Evolutionary conservation across 495 filamentous ascomycete species (phyloP), one percentile per base, ranked within the genome.

Genomic region (Chaetomium tenue): DNA sequence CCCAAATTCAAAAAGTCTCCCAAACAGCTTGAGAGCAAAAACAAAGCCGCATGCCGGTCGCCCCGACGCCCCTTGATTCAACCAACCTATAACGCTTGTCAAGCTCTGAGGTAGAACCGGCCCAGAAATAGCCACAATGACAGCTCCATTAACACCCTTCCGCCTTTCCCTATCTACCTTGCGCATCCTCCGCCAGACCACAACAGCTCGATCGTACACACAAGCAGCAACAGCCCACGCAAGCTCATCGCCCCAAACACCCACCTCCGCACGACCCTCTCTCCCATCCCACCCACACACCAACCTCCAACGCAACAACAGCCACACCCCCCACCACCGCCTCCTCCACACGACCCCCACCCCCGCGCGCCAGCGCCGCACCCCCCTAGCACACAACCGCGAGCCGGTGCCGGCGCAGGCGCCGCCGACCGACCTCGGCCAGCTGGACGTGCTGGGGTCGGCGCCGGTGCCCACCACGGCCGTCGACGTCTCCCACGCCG

Each of bases 371-470:
- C 23, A 5, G 0, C 25, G 44, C 15, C 33, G n/a, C 56, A 39
- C 22, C 53, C 57, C 52, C 1, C 4, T 68, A 65, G 55, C 61
- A 62, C 60, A 71, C 59, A 69, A 74, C 69, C 60, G 61, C 16
- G 66, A 70, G 28, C 30, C 39, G 3, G 59, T 68, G 1, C 70
- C 71, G 9, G 70, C 68, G 18, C 42, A 66, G 22, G 51, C 70
- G 7, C 73, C 74, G 2, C 58, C 87, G 66, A 94, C 92, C 23
- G 89, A 96, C 77, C 91, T 97, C 66, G 76, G 71, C 16, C 75
- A 78, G 15, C 80, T 98, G 63, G 84, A 98, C 73, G 88, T 98
- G 13, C 83, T 97, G 9, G 87, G 85, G n/a, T 85, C 84, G 64
- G 83, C 88, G 9, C 88, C 92, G 0, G 77, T 85, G 5, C 94